Conservation (phyloP, 202 grass and related monocot species). For the Zizania palustris region DNA sequence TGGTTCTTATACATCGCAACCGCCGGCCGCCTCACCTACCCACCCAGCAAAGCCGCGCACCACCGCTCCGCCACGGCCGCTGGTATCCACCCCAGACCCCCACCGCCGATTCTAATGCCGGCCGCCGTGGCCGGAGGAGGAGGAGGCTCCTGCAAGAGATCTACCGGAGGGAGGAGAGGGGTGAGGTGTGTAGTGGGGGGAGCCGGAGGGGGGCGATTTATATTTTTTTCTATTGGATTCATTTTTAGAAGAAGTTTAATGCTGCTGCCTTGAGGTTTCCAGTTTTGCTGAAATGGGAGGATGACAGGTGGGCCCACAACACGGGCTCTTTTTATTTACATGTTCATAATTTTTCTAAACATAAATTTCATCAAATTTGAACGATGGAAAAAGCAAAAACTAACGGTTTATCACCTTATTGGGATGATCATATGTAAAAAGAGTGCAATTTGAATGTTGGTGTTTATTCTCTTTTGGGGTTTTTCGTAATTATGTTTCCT, state of each 20-base stretch:
- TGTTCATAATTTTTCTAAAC: too few relatives aligned
- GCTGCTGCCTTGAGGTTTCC: neutral
- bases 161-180: constrained; percentile 31
- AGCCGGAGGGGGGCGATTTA: constrained; percentile 37
- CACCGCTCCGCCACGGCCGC: neutral
- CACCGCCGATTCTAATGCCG: constrained; percentile 40
- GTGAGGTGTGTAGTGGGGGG: constrained; percentile 29
- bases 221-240: constrained; percentile 31
- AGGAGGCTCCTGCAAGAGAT: constrained; percentile 45
- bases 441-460: neutral
- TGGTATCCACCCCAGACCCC: neutral
- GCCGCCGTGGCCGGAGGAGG: constrained; percentile 46
- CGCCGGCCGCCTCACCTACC: neutral
- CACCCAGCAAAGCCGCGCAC: neutral
- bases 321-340: neutral
- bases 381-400: too few relatives aligned
- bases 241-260: constrained; percentile 12
- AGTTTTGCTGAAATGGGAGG: neutral
- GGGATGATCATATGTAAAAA: neutral
- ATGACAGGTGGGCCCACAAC: neutral
- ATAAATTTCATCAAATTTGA: too few relatives aligned
- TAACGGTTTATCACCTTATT: neutral
- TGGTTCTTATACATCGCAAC: constrained; percentile 97
- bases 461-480: neutral
- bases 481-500: too few relatives aligned